A percentile compares a stretch with the other conserved stretches of the same genome.
phyloP scores from a whole-genome alignment of 2,329 filamentous ascomycete genomes.

The Beauveria bassiana region DNA sequence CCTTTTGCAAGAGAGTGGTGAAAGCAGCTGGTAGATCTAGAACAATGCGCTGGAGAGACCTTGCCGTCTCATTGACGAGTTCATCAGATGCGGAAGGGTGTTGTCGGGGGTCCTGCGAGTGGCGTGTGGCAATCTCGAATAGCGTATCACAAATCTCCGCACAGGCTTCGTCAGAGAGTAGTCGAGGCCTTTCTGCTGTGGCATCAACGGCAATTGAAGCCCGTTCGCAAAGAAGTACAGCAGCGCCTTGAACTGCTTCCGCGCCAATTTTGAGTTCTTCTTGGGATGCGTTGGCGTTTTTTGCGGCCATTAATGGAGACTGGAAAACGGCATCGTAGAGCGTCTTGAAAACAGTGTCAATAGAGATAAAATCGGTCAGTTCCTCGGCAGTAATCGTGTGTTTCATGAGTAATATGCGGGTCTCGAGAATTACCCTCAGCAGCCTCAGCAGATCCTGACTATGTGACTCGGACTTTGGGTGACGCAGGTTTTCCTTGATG shows the following conservation, averaged over 20 bases:
- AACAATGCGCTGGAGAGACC: slow-evolving; percentile 32
- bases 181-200: slow-evolving; percentile 15
- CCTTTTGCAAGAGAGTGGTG: slow-evolving; percentile 23
- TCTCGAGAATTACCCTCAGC: slow-evolving; percentile 42
- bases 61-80: slow-evolving; percentile 33
- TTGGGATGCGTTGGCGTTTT: slow-evolving; percentile 21
- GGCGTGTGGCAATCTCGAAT: slow-evolving; percentile 23
- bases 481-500: slow-evolving; percentile 41
- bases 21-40: slow-evolving; percentile 29
- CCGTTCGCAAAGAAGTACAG: slow-evolving; percentile 36
- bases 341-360: slow-evolving; percentile 30
- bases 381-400: slow-evolving; percentile 27
- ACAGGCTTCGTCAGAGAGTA: slow-evolving; percentile 29
- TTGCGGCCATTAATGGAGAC: slow-evolving; percentile 24
- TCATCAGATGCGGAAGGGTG: slow-evolving; percentile 23
- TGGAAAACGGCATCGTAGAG: slow-evolving; percentile 38
- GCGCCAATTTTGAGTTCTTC: slow-evolving; percentile 35
- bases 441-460: slow-evolving; percentile 44
- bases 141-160: slow-evolving; percentile 30
- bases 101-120: slow-evolving; percentile 14
- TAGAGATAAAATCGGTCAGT: slow-evolving; percentile 28
- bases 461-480: slow-evolving; percentile 42
- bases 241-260: slow-evolving; percentile 38
- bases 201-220: slow-evolving; percentile 16
- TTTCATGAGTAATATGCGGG: slow-evolving; percentile 32